Evolutionary conservation across 345 rosid genomes (phyloP).

Genomic region (Firmiana major): DNA sequence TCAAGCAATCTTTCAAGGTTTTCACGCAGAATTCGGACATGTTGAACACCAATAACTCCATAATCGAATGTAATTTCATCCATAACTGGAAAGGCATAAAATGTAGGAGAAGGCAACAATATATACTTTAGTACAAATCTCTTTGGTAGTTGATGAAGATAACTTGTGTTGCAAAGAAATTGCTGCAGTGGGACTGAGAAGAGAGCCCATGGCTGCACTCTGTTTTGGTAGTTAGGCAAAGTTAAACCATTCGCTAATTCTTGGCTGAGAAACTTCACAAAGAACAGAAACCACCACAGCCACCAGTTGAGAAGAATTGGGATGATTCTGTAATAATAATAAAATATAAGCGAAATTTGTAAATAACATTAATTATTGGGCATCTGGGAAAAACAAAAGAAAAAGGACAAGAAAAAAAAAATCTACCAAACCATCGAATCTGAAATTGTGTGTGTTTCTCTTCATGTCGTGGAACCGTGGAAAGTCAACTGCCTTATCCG

Average conservation of each 20-base stretch:
- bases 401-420: too few species aligned
- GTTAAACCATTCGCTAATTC: neutral
- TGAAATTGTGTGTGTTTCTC: neutral
- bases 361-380: neutral
- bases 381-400: too few species aligned
- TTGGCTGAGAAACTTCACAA: neutral
- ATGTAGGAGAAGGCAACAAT: neutral
- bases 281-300: neutral
- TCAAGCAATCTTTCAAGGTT: conserved; percentile 81
- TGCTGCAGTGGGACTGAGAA: conserved; percentile 40
- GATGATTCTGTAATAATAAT: neutral
- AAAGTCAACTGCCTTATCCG: neutral
- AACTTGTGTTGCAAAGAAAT: conserved; percentile 50
- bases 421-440: too few species aligned
- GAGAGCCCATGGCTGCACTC: conserved; percentile 54
- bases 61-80: conserved; percentile 37
- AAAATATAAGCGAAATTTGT: neutral
- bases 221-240: too few species aligned
- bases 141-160: neutral
- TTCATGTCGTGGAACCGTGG: neutral
- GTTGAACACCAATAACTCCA: conserved; percentile 78
- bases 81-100: neutral
- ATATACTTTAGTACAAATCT: neutral
- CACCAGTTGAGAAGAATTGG: conserved; percentile 37
- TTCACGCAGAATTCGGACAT: conserved; percentile 78